A percentile compares a stretch with the other conserved stretches of the same genome.
Evolutionary conservation across 345 rosid genomes (phyloP).

Genomic region (Viola odorata): DNA sequence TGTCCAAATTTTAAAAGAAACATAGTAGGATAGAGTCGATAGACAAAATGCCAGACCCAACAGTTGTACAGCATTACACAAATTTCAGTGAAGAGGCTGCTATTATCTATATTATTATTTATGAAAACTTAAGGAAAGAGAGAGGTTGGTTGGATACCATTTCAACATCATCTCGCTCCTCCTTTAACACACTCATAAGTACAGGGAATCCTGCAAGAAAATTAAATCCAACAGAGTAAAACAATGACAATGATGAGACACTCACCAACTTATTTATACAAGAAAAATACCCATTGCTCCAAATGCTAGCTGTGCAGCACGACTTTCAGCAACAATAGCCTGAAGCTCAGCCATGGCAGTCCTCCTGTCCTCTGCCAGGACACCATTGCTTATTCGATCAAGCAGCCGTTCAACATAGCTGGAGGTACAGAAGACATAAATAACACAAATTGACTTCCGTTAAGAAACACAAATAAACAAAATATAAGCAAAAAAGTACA

Average conservation of each 20-base stretch:
- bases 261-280: slow-evolving; percentile 1
- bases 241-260: slow-evolving; percentile 1
- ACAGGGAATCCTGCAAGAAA: slow-evolving; percentile 83
- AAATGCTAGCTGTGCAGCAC: slow-evolving; percentile 77
- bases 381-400: slow-evolving; percentile 83
- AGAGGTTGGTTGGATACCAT: slow-evolving; percentile 44
- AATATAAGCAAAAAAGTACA: neutral
- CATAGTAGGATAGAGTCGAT: neutral
- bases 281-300: slow-evolving; percentile 69
- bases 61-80: neutral
- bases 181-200: slow-evolving; percentile 70
- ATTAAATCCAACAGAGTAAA: neutral
- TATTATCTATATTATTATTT: too few species aligned
- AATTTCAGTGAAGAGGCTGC: neutral
- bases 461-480: neutral
- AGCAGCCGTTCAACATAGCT: slow-evolving; percentile 92
- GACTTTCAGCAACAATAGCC: slow-evolving; percentile 83
- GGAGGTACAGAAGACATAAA: neutral
- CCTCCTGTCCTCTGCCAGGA: slow-evolving; percentile 84
- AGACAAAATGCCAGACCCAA: neutral
- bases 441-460: too few species aligned
- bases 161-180: slow-evolving; percentile 86
- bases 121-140: neutral
- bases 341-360: slow-evolving; percentile 83
- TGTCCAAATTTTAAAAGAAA: neutral